Conservation (phyloP, 2,329 filamentous ascomycete species). For the Waltergamsia citrina region DNA sequence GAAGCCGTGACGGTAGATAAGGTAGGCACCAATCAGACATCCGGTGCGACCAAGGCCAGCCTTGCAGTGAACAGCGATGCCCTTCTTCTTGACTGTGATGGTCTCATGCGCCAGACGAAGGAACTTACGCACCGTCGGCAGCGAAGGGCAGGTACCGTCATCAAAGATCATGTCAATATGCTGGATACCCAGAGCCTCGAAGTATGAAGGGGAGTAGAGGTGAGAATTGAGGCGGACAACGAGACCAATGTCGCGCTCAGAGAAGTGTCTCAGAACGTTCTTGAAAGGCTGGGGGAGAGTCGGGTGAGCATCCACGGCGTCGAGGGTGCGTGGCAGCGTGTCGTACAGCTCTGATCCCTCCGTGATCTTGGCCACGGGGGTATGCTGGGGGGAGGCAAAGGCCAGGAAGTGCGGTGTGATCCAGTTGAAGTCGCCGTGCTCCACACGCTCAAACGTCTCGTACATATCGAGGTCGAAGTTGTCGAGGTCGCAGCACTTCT, state of each 20-base stretch:
- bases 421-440: slow-evolving; percentile 99
- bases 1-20: slow-evolving; percentile 96
- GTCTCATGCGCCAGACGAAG: slow-evolving; percentile 91
- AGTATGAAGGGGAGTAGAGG: slow-evolving; percentile 94
- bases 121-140: slow-evolving; percentile 86
- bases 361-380: slow-evolving; percentile 63
- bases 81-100: slow-evolving; percentile 83
- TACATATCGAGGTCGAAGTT: slow-evolving; percentile 97
- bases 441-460: slow-evolving; percentile 88
- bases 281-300: slow-evolving; percentile 82
- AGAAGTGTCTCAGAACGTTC: slow-evolving; percentile 87
- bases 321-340: slow-evolving; percentile 65
- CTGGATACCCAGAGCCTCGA: slow-evolving; percentile 87
- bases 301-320: slow-evolving; percentile 59
- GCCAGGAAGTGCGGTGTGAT: slow-evolving; percentile 90
- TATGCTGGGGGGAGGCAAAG: slow-evolving; percentile 88
- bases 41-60: slow-evolving; percentile 91
- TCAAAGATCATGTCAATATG: slow-evolving; percentile 99
- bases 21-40: slow-evolving; percentile 91
- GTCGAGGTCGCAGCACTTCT: slow-evolving; percentile 81
- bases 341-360: slow-evolving; percentile 65
- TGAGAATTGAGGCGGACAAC: slow-evolving; percentile 94
- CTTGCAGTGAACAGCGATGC: slow-evolving; percentile 97
- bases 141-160: slow-evolving; percentile 87
- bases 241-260: slow-evolving; percentile 77